These are phyloP conservation scores for Collariella sp. DNA, from an alignment of 495 filamentous ascomycete genomes.

Conservation along the genomic window DNA sequence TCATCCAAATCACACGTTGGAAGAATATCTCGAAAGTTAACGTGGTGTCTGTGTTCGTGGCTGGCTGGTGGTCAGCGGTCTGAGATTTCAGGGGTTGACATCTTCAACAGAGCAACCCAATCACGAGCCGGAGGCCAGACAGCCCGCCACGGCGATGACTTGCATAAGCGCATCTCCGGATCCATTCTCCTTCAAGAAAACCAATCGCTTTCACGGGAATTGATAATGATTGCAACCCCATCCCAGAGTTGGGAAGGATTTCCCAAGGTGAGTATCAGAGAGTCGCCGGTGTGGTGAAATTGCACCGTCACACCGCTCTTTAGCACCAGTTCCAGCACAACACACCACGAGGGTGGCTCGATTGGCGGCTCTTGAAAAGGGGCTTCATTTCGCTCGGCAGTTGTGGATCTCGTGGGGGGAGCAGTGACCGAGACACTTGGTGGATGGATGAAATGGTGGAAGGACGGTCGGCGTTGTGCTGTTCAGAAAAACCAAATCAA, in stretches of 20 bases:
- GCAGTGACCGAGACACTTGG: background rate
- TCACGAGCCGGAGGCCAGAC: background rate
- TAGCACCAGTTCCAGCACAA: background rate
- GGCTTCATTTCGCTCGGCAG: background rate
- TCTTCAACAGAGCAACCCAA: slow-evolving; percentile 8
- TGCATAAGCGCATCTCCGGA: slow-evolving; percentile 8
- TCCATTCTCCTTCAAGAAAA: background rate
- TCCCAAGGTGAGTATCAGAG: background rate
- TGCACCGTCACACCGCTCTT: slow-evolving; percentile 9
- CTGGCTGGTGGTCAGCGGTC: background rate
- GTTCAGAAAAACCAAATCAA: background rate
- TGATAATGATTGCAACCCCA: background rate
- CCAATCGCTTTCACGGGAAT: background rate
- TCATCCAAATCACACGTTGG: background rate
- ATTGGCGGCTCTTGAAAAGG: background rate
- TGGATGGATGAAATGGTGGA: background rate
- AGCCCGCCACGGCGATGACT: slow-evolving; percentile 12
- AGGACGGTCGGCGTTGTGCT: background rate
- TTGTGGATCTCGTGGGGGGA: background rate
- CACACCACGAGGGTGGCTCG: background rate
- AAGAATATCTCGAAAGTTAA: background rate
- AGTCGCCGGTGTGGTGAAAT: background rate
- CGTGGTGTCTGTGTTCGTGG: background rate
- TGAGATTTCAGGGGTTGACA: slow-evolving; percentile 11
- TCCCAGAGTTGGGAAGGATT: background rate